phyloP scores from a whole-genome alignment of 106 monocot genomes.

The Triglochin maritima region DNA sequence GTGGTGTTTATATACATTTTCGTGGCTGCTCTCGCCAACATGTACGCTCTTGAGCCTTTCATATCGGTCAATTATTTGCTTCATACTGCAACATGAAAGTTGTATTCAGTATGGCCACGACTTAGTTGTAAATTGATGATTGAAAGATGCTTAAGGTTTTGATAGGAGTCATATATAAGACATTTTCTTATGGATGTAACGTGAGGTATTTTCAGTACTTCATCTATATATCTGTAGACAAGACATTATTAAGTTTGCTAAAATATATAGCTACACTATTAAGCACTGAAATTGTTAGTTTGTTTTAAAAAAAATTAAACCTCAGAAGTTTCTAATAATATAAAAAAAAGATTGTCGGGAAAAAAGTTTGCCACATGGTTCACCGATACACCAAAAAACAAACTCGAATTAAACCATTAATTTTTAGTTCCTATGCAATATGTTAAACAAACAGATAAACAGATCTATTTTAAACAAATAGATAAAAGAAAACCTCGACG shows the following conservation, averaged over 20 bases:
- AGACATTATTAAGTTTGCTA: neutral
- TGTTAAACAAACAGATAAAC: neutral
- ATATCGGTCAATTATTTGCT: constrained; percentile 49
- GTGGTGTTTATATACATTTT: constrained; percentile 15
- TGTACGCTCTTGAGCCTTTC: constrained; percentile 30
- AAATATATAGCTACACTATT: neutral
- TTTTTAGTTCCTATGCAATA: no score
- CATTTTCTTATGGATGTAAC: no score
- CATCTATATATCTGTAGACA: no score
- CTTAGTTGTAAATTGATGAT: neutral
- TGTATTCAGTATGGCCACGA: neutral
- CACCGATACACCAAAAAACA: no score
- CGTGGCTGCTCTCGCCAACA: constrained; percentile 24
- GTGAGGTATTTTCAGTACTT: no score
- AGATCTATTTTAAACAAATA: no score
- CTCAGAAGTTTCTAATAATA: no score
- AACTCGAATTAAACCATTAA: no score
- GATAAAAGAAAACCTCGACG: neutral
- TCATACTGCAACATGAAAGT: constrained; percentile 39
- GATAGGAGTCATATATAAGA: neutral
- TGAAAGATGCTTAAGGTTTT: neutral
- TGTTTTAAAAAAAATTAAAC: no score
- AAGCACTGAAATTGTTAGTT: no score
- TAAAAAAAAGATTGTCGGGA: no score
- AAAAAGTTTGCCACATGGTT: no score